Evolutionary conservation across 345 rosid species (phyloP), one percentile per base, ranked within the genome.

Genomic region (Heritiera littoralis): DNA sequence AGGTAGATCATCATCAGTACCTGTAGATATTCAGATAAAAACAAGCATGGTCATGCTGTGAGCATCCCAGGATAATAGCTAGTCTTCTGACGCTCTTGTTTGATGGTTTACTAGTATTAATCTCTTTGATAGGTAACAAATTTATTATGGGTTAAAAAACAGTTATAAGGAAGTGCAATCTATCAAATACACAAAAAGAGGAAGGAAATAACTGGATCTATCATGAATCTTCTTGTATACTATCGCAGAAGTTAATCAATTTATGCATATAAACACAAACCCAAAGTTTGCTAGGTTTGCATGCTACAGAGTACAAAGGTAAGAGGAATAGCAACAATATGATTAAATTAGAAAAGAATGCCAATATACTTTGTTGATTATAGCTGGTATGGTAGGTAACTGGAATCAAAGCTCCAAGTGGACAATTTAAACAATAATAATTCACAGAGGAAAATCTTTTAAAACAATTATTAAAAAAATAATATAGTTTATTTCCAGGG

Each of bases 1-100:
- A 73, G 86, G 86, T 51, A 84, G 66, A 89, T 86, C 89, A 78
- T 86, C 88, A 46, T 83, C 91, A 80, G 89, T 78, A 79, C 87
- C 88, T 81, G 85, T 48, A 81, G 18, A 76, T 76, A 63, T 55
- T 78, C 68, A 78, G 52, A 74, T 68, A 43, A 63, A 51, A 68
- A 7, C 51, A 77, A 9, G 48, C 14, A 82, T 55, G 23, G 66
- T 18, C 17, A 54, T 51, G 78, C 38, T 5, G 43, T 12, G 45
- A 48, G 76, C 63, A 68, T 41, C 86, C 8, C 41, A 71, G 43
- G 55, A 74, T 1, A 77, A 58, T 46, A 56, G 28, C 52, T 32
- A 52, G 43, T 75, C 69, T 54, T 38, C 64, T 18, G 48, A 13
- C 20, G 46, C 82, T 61, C 67, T 43, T 17, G n/a, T 9, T 74